A percentile compares a stretch with the other conserved stretches of the same genome.
These are phyloP conservation scores for Verbena officinalis DNA, from an alignment of 257 asterid species.

Conservation along the genomic window DNA sequence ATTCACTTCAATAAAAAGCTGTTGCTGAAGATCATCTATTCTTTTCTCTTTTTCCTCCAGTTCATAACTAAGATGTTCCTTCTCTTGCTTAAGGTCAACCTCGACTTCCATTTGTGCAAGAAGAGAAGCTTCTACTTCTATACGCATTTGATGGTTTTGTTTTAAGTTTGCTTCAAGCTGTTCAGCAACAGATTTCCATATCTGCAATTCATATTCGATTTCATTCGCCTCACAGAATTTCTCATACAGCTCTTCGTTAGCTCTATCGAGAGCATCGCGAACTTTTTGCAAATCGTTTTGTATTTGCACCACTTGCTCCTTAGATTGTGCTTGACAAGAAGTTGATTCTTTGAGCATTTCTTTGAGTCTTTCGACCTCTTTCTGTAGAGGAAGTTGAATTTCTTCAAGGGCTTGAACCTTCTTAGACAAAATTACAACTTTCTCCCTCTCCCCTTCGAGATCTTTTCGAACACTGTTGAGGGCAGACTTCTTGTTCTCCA, in stretches of 20 bases:
- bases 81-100: slow-evolving; percentile 67
- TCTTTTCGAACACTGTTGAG: slow-evolving; percentile 49
- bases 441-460: slow-evolving; percentile 61
- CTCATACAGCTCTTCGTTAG: slow-evolving; percentile 68
- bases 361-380: slow-evolving; percentile 52
- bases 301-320: slow-evolving; percentile 56
- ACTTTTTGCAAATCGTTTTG: slow-evolving; percentile 55
- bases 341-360: slow-evolving; percentile 57
- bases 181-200: slow-evolving; percentile 77
- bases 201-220: slow-evolving; percentile 69
- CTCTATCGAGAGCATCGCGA: slow-evolving; percentile 55
- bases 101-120: slow-evolving; percentile 66
- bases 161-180: slow-evolving; percentile 59
- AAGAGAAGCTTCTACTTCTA: slow-evolving; percentile 85
- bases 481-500: slow-evolving; percentile 59
- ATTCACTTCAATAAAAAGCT: slow-evolving; percentile 40
- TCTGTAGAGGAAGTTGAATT: slow-evolving; percentile 51
- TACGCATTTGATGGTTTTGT: slow-evolving; percentile 61
- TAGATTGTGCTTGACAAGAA: slow-evolving; percentile 35
- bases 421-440: slow-evolving; percentile 45
- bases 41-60: slow-evolving; percentile 57
- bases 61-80: slow-evolving; percentile 41
- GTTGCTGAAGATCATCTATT: slow-evolving; percentile 53
- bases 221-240: slow-evolving; percentile 66
- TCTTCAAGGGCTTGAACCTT: slow-evolving; percentile 48